Conservation (phyloP, 768 basidiomycete genomes). For the Panus rudis region DNA sequence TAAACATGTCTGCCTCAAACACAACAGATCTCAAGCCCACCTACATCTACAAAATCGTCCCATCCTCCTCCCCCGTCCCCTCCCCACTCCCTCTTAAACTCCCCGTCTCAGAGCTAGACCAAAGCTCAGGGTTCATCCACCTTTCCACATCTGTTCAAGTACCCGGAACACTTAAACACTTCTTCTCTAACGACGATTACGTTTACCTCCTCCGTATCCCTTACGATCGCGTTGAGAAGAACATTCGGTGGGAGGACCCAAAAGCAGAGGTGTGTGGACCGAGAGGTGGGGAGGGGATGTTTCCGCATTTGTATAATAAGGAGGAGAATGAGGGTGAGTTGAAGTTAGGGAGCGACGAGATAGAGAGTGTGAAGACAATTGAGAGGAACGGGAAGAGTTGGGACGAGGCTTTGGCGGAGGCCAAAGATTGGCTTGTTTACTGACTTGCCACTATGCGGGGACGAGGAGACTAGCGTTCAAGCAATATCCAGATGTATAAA, state of each 20-base stretch:
- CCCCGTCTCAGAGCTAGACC: constrained; percentile 33
- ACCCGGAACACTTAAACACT: constrained; percentile 31
- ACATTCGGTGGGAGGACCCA: constrained; percentile 24
- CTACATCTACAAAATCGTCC: constrained; percentile 59
- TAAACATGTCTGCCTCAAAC: neutral
- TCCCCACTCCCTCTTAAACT: constrained; percentile 29
- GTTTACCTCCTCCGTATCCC: constrained; percentile 23
- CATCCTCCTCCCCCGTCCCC: constrained; percentile 32
- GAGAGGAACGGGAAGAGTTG: constrained; percentile 15
- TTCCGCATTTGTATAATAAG: constrained; percentile 14
- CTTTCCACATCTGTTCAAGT: constrained; percentile 34
- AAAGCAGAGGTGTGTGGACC: constrained; percentile 18
- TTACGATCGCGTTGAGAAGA: constrained; percentile 11
- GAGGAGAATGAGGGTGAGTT: no score
- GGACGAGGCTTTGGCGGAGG: constrained; percentile 17
- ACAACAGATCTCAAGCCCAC: constrained; percentile 26
- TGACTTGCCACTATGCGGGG: neutral
- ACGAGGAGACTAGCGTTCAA: no score
- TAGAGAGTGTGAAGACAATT: constrained; percentile 12
- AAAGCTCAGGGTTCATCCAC: constrained; percentile 40
- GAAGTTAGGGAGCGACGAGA: constrained; percentile 16
- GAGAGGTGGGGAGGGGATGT: constrained; percentile 16
- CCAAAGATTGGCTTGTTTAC: constrained; percentile 18
- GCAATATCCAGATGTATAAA: no score
- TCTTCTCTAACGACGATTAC: constrained; percentile 25